Evolutionary conservation across 257 asterid species (phyloP).

Genomic region (Salvia splendens): DNA sequence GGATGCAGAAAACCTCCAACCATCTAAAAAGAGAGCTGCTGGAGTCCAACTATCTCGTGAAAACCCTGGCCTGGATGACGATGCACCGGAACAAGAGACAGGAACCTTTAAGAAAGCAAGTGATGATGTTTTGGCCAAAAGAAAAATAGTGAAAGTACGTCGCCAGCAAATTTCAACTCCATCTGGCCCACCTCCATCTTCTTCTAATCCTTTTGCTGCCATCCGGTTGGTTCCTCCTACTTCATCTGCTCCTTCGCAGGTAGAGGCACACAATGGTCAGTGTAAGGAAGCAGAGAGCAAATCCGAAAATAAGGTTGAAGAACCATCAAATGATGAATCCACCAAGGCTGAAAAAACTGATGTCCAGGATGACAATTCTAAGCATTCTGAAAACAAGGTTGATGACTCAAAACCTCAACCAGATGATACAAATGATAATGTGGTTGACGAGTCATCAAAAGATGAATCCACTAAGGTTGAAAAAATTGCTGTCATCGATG

Average conservation of each 20-base stretch:
- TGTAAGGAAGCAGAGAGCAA: constrained; percentile 35
- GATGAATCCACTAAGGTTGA: constrained; percentile 38
- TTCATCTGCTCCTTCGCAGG: constrained; percentile 32
- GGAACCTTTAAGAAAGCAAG: constrained; percentile 89
- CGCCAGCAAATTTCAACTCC: constrained; percentile 55
- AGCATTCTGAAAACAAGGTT: constrained; percentile 34
- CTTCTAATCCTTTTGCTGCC: constrained; percentile 76
- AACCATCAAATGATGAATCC: constrained; percentile 37
- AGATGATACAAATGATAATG: constrained; percentile 38
- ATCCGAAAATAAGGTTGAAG: constrained; percentile 44
- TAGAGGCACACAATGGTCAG: constrained; percentile 32
- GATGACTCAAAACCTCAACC: constrained; percentile 35
- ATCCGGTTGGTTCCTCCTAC: constrained; percentile 61
- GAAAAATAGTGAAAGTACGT: constrained; percentile 88
- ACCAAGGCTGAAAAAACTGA: constrained; percentile 37
- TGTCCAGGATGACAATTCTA: constrained; percentile 27
- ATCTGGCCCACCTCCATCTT: constrained; percentile 46
- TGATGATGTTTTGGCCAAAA: constrained; percentile 76
- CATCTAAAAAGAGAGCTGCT: constrained; percentile 91
- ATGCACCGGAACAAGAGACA: constrained; percentile 61
- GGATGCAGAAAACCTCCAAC: constrained; percentile 66
- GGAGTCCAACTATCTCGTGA: constrained; percentile 79
- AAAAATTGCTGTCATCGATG: constrained; percentile 33
- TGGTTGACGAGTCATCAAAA: constrained; percentile 40
- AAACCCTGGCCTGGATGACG: constrained; percentile 87